Conservation (phyloP, 305 asterid species). For the Fraxinus greggii region DNA sequence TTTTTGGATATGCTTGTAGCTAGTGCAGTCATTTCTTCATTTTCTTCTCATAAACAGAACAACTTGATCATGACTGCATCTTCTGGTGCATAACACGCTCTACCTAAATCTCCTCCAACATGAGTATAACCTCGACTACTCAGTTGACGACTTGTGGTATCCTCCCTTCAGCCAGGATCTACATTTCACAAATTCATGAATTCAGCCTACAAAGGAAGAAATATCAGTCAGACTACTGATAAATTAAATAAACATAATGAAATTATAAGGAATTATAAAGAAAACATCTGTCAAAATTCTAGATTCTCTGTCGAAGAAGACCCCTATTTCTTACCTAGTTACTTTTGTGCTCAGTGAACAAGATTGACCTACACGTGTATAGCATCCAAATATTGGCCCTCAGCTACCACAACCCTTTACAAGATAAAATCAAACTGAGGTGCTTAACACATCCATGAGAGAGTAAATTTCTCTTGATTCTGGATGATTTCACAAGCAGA, state of each 20-base stretch:
- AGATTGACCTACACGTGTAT: not conserved
- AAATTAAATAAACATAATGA: not conserved
- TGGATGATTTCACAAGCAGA: constrained; percentile 61
- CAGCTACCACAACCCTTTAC: constrained; percentile 7
- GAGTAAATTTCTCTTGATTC: constrained; percentile 39
- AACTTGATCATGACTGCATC: not conserved
- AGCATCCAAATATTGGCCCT: not conserved
- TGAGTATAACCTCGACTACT: not conserved
- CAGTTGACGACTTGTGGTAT: not conserved
- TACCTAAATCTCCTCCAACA: not conserved
- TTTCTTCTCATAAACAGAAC: not conserved
- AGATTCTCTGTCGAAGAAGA: not conserved
- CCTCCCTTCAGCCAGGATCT: not conserved
- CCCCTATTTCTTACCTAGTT: not conserved
- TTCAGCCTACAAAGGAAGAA: not conserved
- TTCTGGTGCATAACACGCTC: not conserved
- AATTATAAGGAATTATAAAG: not conserved
- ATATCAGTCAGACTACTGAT: not conserved
- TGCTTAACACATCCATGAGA: constrained; percentile 36
- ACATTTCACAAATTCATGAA: not conserved
- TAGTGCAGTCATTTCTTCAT: not conserved
- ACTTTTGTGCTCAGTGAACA: not conserved
- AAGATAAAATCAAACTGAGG: constrained; percentile 19
- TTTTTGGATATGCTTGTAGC: not conserved
- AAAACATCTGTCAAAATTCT: not conserved